Evolutionary conservation across 345 rosid genomes (phyloP).

Genomic region (Eutrema japonicum): DNA sequence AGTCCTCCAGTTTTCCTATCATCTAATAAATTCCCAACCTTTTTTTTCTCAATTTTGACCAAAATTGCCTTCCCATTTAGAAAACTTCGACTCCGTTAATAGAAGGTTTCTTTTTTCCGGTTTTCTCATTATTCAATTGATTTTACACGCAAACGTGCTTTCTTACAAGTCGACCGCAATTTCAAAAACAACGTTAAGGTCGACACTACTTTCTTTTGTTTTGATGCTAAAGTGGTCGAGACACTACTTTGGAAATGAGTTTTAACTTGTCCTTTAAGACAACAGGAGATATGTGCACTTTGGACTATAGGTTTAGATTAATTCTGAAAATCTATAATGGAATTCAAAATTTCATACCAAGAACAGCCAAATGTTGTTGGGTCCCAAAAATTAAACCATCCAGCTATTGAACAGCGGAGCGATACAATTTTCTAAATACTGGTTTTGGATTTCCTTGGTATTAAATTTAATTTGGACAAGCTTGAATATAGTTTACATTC

Average conservation of each 20-base stretch:
- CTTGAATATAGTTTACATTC: neutral
- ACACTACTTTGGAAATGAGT: neutral
- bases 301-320: neutral
- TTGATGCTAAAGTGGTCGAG: too few species aligned
- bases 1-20: constrained; percentile 7
- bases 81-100: neutral
- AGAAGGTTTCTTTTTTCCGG: neutral
- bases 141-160: neutral
- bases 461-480: neutral
- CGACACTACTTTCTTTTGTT: neutral
- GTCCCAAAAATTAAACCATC: neutral
- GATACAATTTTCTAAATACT: neutral
- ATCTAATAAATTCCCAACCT: neutral
- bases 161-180: constrained; percentile 13
- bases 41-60: neutral
- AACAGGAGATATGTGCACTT: neutral
- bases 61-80: neutral
- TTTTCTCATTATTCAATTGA: neutral
- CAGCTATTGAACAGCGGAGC: neutral
- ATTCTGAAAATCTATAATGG: neutral
- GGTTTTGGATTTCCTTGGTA: neutral
- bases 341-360: neutral
- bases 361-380: neutral
- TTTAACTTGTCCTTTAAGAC: neutral
- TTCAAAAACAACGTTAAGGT: neutral